These are phyloP conservation scores for Phytophthora cryptogea DNA, from an alignment of 352 stramenopile species.

Conservation along the genomic window DNA sequence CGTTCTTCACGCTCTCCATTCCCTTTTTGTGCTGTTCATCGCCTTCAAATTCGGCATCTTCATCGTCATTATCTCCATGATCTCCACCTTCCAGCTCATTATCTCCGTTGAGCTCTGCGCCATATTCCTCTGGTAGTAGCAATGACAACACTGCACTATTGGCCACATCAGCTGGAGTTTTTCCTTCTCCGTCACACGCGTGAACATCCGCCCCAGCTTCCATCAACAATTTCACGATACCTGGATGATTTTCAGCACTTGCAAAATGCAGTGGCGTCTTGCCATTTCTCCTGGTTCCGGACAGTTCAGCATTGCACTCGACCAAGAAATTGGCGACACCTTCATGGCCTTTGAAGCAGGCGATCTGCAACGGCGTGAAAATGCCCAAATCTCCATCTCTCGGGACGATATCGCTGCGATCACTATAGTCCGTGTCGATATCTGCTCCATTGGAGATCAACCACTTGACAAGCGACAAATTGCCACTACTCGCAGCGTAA, in stretches of 20 bases:
- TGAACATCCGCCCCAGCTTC: constrained; percentile 73
- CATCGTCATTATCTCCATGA: constrained; percentile 40
- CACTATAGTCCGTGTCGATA: constrained; percentile 84
- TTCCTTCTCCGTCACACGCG: constrained; percentile 59
- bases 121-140: constrained; percentile 56
- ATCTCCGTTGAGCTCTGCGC: constrained; percentile 20
- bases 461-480: constrained; percentile 82
- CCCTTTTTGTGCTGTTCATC: constrained; percentile 20
- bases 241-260: constrained; percentile 58
- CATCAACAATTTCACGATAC: constrained; percentile 68
- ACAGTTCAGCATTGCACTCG: constrained; percentile 82
- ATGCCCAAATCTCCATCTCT: constrained; percentile 66
- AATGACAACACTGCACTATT: constrained; percentile 47
- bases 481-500: constrained; percentile 75
- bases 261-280: constrained; percentile 80
- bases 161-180: constrained; percentile 69
- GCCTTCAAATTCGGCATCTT: constrained; percentile 41
- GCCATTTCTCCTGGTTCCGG: constrained; percentile 65
- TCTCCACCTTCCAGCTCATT: constrained; percentile 27
- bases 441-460: constrained; percentile 83
- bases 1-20: constrained; percentile 35
- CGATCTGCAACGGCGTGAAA: constrained; percentile 83
- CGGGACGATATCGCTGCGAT: constrained; percentile 48
- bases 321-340: constrained; percentile 77
- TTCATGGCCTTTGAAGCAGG: constrained; percentile 74